Conservation (phyloP, 495 filamentous ascomycete genomes). For the Xylaria nigripes region DNA sequence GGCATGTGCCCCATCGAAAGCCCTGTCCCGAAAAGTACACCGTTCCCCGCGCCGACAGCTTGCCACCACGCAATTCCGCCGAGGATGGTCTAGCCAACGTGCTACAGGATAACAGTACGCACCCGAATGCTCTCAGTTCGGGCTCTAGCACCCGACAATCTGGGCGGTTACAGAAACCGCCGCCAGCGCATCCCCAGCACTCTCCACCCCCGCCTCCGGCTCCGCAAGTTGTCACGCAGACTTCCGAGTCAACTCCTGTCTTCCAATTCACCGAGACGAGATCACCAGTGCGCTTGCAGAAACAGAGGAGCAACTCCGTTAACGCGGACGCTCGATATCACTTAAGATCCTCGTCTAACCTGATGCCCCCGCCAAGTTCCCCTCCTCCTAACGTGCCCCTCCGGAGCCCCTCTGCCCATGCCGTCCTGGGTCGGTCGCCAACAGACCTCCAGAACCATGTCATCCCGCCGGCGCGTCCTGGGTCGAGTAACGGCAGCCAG, state of each 20-base stretch:
- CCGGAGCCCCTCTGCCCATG: constrained; percentile 37
- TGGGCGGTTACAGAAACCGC: constrained; percentile 17
- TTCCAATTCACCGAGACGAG: constrained; percentile 20
- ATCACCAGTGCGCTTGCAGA: constrained; percentile 19
- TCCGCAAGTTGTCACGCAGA: constrained; percentile 9
- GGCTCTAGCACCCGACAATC: not conserved
- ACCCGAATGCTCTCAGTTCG: constrained; percentile 3
- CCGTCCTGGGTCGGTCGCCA: constrained; percentile 14
- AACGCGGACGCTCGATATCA: constrained; percentile 10
- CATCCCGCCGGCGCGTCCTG: constrained; percentile 21
- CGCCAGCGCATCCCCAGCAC: not conserved
- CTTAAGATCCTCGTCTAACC: constrained; percentile 4
- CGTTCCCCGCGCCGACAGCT: constrained; percentile 7
- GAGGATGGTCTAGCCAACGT: not conserved
- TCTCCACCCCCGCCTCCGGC: not conserved
- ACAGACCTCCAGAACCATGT: constrained; percentile 20
- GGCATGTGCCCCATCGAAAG: constrained; percentile 16
- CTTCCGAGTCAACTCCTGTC: constrained; percentile 15
- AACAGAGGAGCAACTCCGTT: constrained; percentile 23
- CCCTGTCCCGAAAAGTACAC: constrained; percentile 18
- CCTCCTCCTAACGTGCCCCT: constrained; percentile 20
- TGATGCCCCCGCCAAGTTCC: constrained; percentile 17
- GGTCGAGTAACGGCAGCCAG: constrained; percentile 28
- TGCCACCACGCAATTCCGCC: constrained; percentile 1
- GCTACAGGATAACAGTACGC: constrained; percentile 1